Evolutionary conservation across 2,329 filamentous ascomycete species (phyloP), one percentile per base, ranked within the genome.

Genomic region (Malbranchea zuffiana): DNA sequence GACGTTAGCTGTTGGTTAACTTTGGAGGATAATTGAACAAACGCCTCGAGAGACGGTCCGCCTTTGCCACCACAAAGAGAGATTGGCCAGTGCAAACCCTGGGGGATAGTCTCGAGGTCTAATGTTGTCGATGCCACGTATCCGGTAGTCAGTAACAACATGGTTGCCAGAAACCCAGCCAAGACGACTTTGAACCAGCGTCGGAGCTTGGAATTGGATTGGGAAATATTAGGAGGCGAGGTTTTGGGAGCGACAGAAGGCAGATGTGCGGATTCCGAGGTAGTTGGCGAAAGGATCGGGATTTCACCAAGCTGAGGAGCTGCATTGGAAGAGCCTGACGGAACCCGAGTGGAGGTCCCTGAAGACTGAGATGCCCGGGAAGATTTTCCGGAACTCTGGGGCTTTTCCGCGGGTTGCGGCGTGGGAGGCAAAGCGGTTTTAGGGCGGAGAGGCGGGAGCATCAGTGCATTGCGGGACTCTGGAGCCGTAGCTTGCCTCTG

Each of bases 81-180:
- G 16, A 12, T 6, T 37, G 37, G 29, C 15, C 31, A 25, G 25
- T 44, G 38, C 19, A 56, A 35, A 8, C 37, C 42, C 17, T 37
- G 34, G 4, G 47, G 26, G 15, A 49, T 12, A 3, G 19, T 12
- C 28, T n/a, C n/a, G n/a, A n/a, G n/a, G n/a, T n/a, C n/a, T n/a
- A n/a, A n/a, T n/a, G n/a, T n/a, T n/a, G n/a, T n/a, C n/a, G n/a
- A n/a, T n/a, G n/a, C n/a, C n/a, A n/a, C n/a, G n/a, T n/a, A n/a
- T 31, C 32, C 52, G 16, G 13, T 41, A 31, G 32, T 44, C 39
- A 12, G 42, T 28, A 23, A 40, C 39, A 10, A 35, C 28, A 39
- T 47, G 43, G 8, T 39, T 39, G 6, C 40, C 40, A 17, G 49
- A n/a, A n/a, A 23, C 5, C 47, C 16, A 8, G 42, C 40, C n/a